phyloP scores from a whole-genome alignment of 2,329 filamentous ascomycete species.

The Ustilaginoidea virens region DNA sequence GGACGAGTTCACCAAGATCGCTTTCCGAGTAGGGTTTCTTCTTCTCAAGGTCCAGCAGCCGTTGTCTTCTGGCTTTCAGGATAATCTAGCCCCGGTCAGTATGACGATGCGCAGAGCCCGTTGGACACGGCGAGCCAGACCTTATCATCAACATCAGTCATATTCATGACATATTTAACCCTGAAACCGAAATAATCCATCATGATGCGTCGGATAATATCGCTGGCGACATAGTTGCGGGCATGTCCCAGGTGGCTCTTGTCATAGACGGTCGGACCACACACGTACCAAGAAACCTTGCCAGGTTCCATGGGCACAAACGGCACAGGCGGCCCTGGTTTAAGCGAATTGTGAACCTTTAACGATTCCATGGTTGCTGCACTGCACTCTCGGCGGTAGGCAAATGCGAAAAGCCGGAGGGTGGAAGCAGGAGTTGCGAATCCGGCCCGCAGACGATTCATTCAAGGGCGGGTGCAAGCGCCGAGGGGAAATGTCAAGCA shows the following conservation, averaged over 20 bases:
- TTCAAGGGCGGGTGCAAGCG: slow-evolving; percentile 12
- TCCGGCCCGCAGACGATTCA: slow-evolving; percentile 19
- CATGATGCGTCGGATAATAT: slow-evolving; percentile 74
- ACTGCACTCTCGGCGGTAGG: slow-evolving; percentile 18
- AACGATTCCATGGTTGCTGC: slow-evolving; percentile 37
- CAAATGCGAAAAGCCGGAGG: slow-evolving; percentile 12
- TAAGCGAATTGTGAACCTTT: slow-evolving; percentile 69
- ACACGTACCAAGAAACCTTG: slow-evolving; percentile 75
- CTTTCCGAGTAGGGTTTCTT: slow-evolving; percentile 45
- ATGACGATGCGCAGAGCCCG: background rate
- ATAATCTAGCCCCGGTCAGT: slow-evolving; percentile 29
- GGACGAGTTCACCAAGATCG: slow-evolving; percentile 30
- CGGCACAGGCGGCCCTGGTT: slow-evolving; percentile 51
- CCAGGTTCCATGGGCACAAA: slow-evolving; percentile 59
- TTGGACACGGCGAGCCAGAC: slow-evolving; percentile 20
- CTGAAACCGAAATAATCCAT: slow-evolving; percentile 71
- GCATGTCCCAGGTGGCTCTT: slow-evolving; percentile 72
- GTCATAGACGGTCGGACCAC: slow-evolving; percentile 76
- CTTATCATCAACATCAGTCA: slow-evolving; percentile 73
- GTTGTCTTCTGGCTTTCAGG: slow-evolving; percentile 55
- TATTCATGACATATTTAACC: slow-evolving; percentile 84
- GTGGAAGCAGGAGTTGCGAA: slow-evolving; percentile 12
- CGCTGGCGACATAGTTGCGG: slow-evolving; percentile 79
- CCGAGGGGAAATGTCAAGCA: slow-evolving; percentile 3
- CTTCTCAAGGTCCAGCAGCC: slow-evolving; percentile 63